These are phyloP conservation scores for Mycena belliarum DNA, from an alignment of 768 basidiomycete genomes.

Conservation along the genomic window DNA sequence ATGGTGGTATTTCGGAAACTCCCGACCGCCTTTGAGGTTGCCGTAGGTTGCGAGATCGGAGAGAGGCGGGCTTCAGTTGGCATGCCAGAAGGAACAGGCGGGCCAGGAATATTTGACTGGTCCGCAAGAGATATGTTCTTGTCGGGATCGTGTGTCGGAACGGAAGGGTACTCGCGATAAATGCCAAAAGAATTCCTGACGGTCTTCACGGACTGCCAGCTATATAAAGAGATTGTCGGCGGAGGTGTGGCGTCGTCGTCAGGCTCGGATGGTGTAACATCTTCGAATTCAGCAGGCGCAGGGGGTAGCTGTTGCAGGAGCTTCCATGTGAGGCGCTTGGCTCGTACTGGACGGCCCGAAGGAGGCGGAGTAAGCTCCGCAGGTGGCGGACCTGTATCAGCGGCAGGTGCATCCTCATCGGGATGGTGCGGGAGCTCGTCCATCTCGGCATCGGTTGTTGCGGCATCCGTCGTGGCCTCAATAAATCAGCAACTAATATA, in stretches of 20 bases:
- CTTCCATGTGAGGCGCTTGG: constrained; percentile 12
- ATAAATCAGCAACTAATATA: too few relatives aligned
- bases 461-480: too few relatives aligned
- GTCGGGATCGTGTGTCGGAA: constrained; percentile 9
- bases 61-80: neutral
- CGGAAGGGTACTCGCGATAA: constrained; percentile 7
- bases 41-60: neutral
- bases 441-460: too few relatives aligned
- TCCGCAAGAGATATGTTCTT: neutral
- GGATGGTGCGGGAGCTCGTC: too few relatives aligned
- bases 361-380: neutral
- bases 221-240: neutral
- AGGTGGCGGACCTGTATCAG: too few relatives aligned
- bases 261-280: neutral
- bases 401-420: too few relatives aligned
- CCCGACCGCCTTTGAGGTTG: neutral
- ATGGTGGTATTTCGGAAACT: constrained; percentile 1
- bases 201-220: constrained; percentile 1
- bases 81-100: neutral
- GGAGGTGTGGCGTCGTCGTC: neutral
- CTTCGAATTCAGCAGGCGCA: neutral
- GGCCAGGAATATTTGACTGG: constrained; percentile 5
- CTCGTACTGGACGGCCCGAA: neutral
- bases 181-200: constrained; percentile 1
- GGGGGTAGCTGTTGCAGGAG: constrained; percentile 6